These are phyloP conservation scores for Mucuna pruriens DNA, from an alignment of 306 rosid genomes.

Conservation along the genomic window DNA sequence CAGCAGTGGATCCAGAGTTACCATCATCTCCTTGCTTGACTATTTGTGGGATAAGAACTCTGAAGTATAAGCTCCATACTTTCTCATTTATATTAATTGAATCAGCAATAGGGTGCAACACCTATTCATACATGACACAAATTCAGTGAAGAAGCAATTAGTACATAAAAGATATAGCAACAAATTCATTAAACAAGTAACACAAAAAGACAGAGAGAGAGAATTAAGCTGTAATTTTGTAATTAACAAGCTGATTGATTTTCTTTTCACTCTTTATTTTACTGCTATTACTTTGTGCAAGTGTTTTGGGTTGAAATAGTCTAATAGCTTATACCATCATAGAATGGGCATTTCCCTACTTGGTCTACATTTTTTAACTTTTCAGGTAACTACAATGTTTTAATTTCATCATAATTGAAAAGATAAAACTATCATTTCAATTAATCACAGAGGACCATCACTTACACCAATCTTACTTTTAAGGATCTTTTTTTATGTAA, in stretches of 20 bases:
- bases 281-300: background rate
- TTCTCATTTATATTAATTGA: slow-evolving; percentile 74
- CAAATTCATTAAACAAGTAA: slow-evolving; percentile 7
- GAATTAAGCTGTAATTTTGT: background rate
- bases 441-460: background rate
- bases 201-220: background rate
- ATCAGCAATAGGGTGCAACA: slow-evolving; percentile 76
- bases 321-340: background rate
- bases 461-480: background rate
- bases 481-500: background rate
- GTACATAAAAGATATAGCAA: slow-evolving; percentile 1
- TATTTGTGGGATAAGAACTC: slow-evolving; percentile 74
- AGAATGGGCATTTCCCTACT: background rate
- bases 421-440: slow-evolving; percentile 7
- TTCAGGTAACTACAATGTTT: background rate
- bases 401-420: background rate
- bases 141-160: slow-evolving; percentile 29
- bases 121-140: slow-evolving; percentile 55
- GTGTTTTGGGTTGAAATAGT: slow-evolving; percentile 2
- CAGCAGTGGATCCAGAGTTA: slow-evolving; percentile 83
- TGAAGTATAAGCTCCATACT: slow-evolving; percentile 89
- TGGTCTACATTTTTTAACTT: background rate
- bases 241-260: background rate
- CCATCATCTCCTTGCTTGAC: slow-evolving; percentile 91
- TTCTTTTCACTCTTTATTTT: background rate